These are phyloP conservation scores for Porphyra umbilicalis DNA, from an alignment of 31 red algal species.

Conservation along the genomic window DNA sequence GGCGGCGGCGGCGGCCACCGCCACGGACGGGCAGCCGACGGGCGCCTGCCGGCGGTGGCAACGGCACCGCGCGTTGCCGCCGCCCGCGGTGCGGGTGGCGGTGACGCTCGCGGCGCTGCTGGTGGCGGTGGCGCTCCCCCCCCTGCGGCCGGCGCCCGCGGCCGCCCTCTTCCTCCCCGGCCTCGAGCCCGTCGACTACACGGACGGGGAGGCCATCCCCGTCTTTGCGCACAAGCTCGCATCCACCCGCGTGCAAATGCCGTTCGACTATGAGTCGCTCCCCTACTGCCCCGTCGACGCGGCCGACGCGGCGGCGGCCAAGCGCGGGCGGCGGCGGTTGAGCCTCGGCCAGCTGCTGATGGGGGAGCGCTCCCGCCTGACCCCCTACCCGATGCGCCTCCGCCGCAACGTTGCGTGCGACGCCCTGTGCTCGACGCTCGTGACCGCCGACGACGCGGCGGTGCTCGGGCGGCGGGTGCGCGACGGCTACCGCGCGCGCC, in stretches of 20 bases:
- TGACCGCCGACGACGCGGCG: conserved; percentile 24
- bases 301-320: conserved; percentile 2
- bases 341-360: conserved; percentile 75
- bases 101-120: not conserved
- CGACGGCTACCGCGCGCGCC: conserved; percentile 66
- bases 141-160: conserved; percentile 7
- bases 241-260: conserved; percentile 48
- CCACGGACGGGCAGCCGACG: not conserved
- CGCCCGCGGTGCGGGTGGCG: not conserved
- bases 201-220: conserved; percentile 48
- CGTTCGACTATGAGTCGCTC: conserved; percentile 82
- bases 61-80: not conserved
- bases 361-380: conserved; percentile 71
- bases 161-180: conserved; percentile 58
- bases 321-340: conserved; percentile 24
- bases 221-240: conserved; percentile 83
- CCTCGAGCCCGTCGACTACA: conserved; percentile 72
- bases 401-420: conserved; percentile 45
- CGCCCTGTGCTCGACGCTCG: conserved; percentile 38
- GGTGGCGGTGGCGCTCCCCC: conserved; percentile 4
- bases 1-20: too few relatives aligned
- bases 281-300: conserved; percentile 59
- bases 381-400: conserved; percentile 48
- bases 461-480: conserved; percentile 48
- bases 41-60: not conserved